These are phyloP conservation scores for Naematelia encephala DNA, from an alignment of 768 basidiomycete species.

Conservation along the genomic window DNA sequence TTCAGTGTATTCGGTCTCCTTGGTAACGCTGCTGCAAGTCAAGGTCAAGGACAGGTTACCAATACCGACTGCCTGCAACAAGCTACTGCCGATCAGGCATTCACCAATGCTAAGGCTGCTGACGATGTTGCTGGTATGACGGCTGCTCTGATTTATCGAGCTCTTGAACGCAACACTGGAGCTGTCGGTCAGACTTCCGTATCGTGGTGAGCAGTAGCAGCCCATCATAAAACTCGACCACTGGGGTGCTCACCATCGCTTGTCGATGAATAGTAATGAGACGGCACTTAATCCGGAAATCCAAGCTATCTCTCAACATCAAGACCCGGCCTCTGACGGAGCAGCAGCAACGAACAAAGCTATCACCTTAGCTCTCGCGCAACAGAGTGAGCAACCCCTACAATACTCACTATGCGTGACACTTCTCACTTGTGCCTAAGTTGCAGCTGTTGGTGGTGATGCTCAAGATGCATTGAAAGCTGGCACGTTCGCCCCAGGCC, in stretches of 20 bases:
- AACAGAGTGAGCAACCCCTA: constrained; percentile 53
- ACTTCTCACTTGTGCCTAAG: constrained; percentile 5
- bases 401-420: not conserved
- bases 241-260: constrained; percentile 6
- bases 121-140: constrained; percentile 60
- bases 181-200: constrained; percentile 33
- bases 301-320: constrained; percentile 61
- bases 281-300: constrained; percentile 64
- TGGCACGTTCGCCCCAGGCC: constrained; percentile 64
- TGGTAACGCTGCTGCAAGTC: constrained; percentile 63
- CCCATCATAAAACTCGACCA: constrained; percentile 53
- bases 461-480: constrained; percentile 60
- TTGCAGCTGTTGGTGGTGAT: constrained; percentile 63
- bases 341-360: constrained; percentile 65
- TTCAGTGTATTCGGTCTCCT: constrained; percentile 57
- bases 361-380: constrained; percentile 62
- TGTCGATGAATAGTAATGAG: constrained; percentile 54
- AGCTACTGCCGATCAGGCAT: constrained; percentile 65
- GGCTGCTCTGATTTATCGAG: constrained; percentile 62
- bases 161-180: constrained; percentile 66
- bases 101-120: constrained; percentile 67
- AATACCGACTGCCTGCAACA: constrained; percentile 65
- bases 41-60: constrained; percentile 60
- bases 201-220: constrained; percentile 18
- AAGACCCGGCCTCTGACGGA: constrained; percentile 62